Evolutionary conservation across 2,329 filamentous ascomycete genomes (phyloP), one percentile per base, ranked within the genome.

Genomic region (Fusarium chaquense): DNA sequence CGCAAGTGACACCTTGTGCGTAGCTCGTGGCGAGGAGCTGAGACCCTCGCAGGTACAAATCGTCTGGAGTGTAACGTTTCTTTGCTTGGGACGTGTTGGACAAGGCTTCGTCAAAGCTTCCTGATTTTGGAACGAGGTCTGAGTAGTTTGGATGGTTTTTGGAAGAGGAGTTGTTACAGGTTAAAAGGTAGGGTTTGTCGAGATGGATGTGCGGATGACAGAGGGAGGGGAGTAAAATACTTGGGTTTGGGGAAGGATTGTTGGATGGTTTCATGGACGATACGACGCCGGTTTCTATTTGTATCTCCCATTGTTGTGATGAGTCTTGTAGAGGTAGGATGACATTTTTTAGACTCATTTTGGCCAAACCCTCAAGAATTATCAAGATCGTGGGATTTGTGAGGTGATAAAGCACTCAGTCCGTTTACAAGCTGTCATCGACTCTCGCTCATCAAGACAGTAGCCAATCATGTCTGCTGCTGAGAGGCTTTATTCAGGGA

Each of bases 191-290:
- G 20, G 62, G 54, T 2, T 65, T 65, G 4, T 65, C 62, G 5
- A 65, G 54, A 24, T 65, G 62, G 0, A 65, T 65, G 18, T 65
- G 62, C 9, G 62, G 62, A 36, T 65, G 62, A 5, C 61, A 65
- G 6, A 65, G 62, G 1, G 61, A 44, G 1, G 62, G 62, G 4
- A 65, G 61, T 18, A 65, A 33, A 1, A 65, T 9, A n/a, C n/a
- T 54, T 0, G 57, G 41, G 4, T 20, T 54, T 46, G 20, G 45
- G 8, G 36, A 28, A 12, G 15, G 26, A 0, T 11, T 3, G 6
- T 7, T 2, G 1, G 54, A 16, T 16, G 36, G 41, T 13, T 54
- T 45, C 43, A 65, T 65, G 26, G 61, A 65, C 3, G 32, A 24
- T 11, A 66, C 36, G 13, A 47, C 20, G 26, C 61, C 38, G 1